Evolutionary conservation across 1,139 yeast species (phyloP).

Genomic region (Kodamaea plutei): DNA sequence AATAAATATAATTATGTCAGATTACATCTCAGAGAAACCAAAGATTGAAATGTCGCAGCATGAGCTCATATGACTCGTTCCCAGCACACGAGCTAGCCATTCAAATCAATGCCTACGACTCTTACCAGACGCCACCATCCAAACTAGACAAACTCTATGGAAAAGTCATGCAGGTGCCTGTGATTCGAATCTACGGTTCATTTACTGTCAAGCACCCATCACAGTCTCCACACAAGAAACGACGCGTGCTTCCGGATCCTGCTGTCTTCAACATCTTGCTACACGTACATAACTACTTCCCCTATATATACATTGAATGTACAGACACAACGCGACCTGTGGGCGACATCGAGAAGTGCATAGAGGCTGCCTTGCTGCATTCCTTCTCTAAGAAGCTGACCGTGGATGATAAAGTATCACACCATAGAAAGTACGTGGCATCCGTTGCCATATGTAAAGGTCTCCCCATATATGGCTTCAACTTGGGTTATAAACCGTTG

Average conservation of each 20-base stretch:
- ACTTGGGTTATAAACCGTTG: slow-evolving; percentile 57
- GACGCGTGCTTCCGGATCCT: slow-evolving; percentile 3
- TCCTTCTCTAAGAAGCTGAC: slow-evolving; percentile 13
- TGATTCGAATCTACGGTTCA: slow-evolving; percentile 73
- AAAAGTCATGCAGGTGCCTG: slow-evolving; percentile 56
- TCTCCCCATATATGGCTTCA: slow-evolving; percentile 80
- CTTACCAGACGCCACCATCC: slow-evolving; percentile 48
- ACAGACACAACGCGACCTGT: slow-evolving; percentile 5
- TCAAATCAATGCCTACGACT: slow-evolving; percentile 59
- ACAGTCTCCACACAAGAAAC: slow-evolving; percentile 3
- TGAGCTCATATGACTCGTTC: no score
- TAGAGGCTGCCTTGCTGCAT: slow-evolving; percentile 8
- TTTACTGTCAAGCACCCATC: slow-evolving; percentile 13
- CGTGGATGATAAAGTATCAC: slow-evolving; percentile 10
- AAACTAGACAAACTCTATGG: slow-evolving; percentile 29
- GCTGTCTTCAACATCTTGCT: slow-evolving; percentile 28
- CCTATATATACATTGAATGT: slow-evolving; percentile 69
- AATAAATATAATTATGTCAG: no score
- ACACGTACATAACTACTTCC: slow-evolving; percentile 82
- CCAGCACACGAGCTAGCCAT: slow-evolving; percentile 15
- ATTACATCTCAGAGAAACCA: no score
- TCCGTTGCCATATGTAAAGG: slow-evolving; percentile 65
- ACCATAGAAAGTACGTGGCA: slow-evolving; percentile 49
- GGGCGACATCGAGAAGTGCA: slow-evolving; percentile 3
- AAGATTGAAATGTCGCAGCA: no score